A percentile compares a stretch with the other conserved stretches of the same genome.
These are phyloP conservation scores for Pulveroboletus sp. DNA, from an alignment of 768 basidiomycete species.

Conservation along the genomic window DNA sequence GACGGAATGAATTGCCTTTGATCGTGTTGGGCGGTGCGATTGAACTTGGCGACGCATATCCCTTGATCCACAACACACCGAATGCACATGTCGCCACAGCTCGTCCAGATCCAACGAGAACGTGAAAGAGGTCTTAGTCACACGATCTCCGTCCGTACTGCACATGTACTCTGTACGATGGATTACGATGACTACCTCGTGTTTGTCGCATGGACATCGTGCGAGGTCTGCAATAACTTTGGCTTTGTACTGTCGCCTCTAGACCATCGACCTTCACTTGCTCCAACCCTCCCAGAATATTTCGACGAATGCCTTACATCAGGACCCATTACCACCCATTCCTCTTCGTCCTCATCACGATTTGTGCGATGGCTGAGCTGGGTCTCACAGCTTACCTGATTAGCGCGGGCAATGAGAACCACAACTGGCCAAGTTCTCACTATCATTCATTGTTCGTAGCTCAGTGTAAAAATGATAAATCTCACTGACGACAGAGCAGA, in stretches of 20 bases:
- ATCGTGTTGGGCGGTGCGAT: conserved; percentile 7
- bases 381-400: conserved; percentile 73
- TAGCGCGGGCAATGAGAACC: conserved; percentile 58
- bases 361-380: conserved; percentile 67
- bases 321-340: conserved; percentile 59
- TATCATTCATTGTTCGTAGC: conserved; percentile 61
- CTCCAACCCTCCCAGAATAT: conserved; percentile 7
- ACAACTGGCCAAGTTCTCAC: conserved; percentile 55
- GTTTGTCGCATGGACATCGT: conserved; percentile 30
- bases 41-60: conserved; percentile 9
- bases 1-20: conserved; percentile 14
- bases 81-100: conserved; percentile 12
- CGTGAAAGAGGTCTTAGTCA: conserved; percentile 9
- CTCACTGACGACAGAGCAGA: conserved; percentile 29
- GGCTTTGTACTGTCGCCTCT: conserved; percentile 9
- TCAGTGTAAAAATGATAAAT: neutral
- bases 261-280: conserved; percentile 11
- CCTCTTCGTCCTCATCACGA: conserved; percentile 59
- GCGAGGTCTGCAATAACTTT: conserved; percentile 18
- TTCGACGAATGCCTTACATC: conserved; percentile 37
- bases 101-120: conserved; percentile 6
- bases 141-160: conserved; percentile 3
- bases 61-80: conserved; percentile 10
- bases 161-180: conserved; percentile 2
- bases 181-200: conserved; percentile 24